Conservation (phyloP, 2,329 filamentous ascomycete species). For the Anisogramma anomala region DNA sequence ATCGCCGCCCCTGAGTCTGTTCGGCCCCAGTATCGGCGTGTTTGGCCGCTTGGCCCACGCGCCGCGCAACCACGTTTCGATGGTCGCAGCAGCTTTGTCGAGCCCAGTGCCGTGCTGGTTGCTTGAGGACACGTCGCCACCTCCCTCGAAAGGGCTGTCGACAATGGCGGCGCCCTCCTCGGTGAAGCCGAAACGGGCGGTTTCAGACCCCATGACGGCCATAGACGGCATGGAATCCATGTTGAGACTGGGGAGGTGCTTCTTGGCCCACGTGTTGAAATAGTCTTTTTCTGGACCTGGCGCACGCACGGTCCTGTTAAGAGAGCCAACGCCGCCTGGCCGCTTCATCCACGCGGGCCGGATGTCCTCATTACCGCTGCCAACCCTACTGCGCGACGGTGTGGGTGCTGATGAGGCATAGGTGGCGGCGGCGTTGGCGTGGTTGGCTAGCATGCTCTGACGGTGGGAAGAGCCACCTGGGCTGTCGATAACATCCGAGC, state of each 20-base stretch:
- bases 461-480: constrained; percentile 30
- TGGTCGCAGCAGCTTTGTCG: constrained; percentile 73
- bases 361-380: constrained; percentile 28
- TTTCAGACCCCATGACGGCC: constrained; percentile 51
- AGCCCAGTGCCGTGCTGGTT: constrained; percentile 44
- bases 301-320: constrained; percentile 56
- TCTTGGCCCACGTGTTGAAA: constrained; percentile 72
- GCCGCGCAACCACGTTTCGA: constrained; percentile 84
- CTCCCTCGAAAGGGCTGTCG: constrained; percentile 39
- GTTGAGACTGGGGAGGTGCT: constrained; percentile 69
- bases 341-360: constrained; percentile 58
- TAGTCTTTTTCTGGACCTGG: constrained; percentile 77
- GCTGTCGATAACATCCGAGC: constrained; percentile 24
- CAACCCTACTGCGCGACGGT: constrained; percentile 27
- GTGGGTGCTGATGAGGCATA: constrained; percentile 19
- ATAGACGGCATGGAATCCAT: constrained; percentile 58
- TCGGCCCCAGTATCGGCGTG: constrained; percentile 34
- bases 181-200: constrained; percentile 44
- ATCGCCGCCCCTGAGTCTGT: constrained; percentile 26
- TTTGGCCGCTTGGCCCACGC: constrained; percentile 55
- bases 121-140: constrained; percentile 29
- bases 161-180: constrained; percentile 32
- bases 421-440: constrained; percentile 24
- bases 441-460: constrained; percentile 29
- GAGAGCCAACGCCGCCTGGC: constrained; percentile 78